Percentiles rank a stretch among this genome's conserved stretches.
Evolutionary conservation across 352 stramenopile genomes (phyloP).

Genomic region (Pythium brachiatum): DNA sequence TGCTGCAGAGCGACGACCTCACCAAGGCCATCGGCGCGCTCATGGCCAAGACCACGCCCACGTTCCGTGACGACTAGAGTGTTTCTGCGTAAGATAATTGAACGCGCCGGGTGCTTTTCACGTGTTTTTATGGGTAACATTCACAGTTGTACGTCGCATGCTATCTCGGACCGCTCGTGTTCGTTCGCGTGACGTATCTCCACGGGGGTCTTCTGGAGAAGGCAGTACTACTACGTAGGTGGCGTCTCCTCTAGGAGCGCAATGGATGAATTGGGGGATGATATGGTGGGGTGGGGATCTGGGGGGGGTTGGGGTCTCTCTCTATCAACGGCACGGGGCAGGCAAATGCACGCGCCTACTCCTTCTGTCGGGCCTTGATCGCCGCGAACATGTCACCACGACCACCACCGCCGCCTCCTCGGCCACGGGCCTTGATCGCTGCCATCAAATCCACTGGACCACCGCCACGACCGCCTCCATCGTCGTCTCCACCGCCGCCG

Average conservation of each 20-base stretch:
- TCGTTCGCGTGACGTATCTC: not conserved
- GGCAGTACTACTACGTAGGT: not conserved
- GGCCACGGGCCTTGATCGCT: constrained; percentile 21
- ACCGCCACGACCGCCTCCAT: not conserved
- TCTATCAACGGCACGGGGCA: constrained; percentile 18
- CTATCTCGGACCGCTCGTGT: not conserved
- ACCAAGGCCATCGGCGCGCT: constrained; percentile 63
- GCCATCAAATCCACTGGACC: not conserved
- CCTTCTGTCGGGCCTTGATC: constrained; percentile 66
- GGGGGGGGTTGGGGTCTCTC: not conserved
- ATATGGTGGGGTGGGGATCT: not conserved
- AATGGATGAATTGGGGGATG: not conserved
- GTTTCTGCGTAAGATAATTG: too few relatives aligned
- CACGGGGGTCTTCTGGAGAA: not conserved
- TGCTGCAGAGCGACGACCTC: constrained; percentile 86
- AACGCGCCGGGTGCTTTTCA: constrained; percentile 3
- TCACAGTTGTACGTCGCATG: constrained; percentile 15
- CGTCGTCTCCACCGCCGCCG: not conserved
- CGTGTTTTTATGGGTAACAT: constrained; percentile 14
- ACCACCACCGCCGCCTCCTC: constrained; percentile 31
- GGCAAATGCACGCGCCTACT: constrained; percentile 16
- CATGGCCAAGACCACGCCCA: constrained; percentile 64
- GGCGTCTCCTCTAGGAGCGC: constrained; percentile 3
- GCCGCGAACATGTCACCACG: constrained; percentile 52
- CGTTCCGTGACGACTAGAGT: constrained; percentile 69